These are phyloP conservation scores for Areca catechu DNA, from an alignment of 176 grass and related monocot genomes.

Conservation along the genomic window DNA sequence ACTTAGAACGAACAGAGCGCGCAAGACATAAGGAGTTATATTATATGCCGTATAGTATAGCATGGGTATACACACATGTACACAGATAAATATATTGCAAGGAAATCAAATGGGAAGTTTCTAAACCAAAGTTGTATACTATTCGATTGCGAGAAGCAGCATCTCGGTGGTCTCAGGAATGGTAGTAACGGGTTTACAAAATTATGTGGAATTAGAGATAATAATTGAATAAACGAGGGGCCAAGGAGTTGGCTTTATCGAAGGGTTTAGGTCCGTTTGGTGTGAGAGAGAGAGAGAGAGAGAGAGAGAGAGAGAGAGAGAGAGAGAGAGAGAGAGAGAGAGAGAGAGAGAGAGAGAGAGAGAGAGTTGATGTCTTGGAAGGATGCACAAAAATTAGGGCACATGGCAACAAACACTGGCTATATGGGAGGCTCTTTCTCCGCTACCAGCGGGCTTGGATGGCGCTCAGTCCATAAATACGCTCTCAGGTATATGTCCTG, in stretches of 20 bases:
- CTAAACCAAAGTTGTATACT: constrained; percentile 17
- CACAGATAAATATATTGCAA: constrained; percentile 22
- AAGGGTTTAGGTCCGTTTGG: too few species aligned
- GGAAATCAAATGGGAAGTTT: constrained; percentile 16
- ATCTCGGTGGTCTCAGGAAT: neutral
- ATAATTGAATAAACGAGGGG: neutral
- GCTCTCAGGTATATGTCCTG: too few species aligned
- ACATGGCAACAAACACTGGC: constrained; percentile 26
- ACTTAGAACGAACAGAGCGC: constrained; percentile 3
- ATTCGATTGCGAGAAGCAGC: constrained; percentile 12
- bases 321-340: too few species aligned
- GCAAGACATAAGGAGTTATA: too few species aligned
- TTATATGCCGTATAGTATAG: neutral
- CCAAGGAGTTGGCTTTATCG: too few species aligned
- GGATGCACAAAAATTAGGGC: constrained; percentile 42
- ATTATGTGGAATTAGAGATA: constrained; percentile 2
- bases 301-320: too few species aligned
- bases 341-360: too few species aligned
- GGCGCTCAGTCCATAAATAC: constrained; percentile 3
- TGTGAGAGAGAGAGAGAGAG: too few species aligned
- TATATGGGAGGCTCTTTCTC: constrained; percentile 14
- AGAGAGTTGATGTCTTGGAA: constrained; percentile 17
- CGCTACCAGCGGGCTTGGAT: constrained; percentile 7
- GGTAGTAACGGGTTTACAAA: too few species aligned
- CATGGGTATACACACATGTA: constrained; percentile 12